A percentile compares a stretch with the other conserved stretches of the same genome.
Conservation (phyloP, 1,284 basidiomycete genomes). For the Heliocybe sulcata region DNA sequence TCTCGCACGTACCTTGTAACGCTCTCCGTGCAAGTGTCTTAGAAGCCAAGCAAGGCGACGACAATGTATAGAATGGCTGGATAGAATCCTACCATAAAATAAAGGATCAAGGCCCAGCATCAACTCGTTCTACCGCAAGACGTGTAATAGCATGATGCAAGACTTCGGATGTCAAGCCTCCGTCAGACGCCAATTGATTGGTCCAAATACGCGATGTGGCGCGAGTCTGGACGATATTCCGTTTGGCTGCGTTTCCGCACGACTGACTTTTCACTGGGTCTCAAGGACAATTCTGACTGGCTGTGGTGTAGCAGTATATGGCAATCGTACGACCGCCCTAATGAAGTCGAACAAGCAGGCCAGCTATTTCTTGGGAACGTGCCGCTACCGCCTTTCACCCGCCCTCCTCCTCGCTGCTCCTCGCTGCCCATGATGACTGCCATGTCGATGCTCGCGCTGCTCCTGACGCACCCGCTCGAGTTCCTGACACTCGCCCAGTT, state of each 20-base stretch:
- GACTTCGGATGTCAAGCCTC: constrained; percentile 8
- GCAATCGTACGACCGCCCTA: background rate
- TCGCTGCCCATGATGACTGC: constrained; percentile 22
- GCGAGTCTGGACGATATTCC: too few species aligned
- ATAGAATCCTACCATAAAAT: too few species aligned
- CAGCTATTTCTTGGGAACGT: background rate
- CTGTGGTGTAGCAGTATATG: too few species aligned
- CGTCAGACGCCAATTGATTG: constrained; percentile 16
- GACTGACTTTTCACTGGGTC: too few species aligned
- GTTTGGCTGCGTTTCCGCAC: too few species aligned
- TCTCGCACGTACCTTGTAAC: too few species aligned
- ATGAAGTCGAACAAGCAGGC: background rate
- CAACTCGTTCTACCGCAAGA: background rate
- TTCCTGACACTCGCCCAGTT: constrained; percentile 76
- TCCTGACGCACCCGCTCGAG: constrained; percentile 72
- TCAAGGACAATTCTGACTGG: too few species aligned
- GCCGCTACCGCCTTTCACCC: too few species aligned
- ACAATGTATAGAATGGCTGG: too few species aligned
- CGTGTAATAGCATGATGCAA: constrained; percentile 1
- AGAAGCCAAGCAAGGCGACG: too few species aligned
- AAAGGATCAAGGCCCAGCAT: background rate
- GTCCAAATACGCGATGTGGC: too few species aligned
- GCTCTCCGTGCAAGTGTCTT: too few species aligned
- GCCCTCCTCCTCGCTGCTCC: background rate
- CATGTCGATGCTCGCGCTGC: constrained; percentile 39